phyloP scores from a whole-genome alignment of 2,329 filamentous ascomycete species.

The Ceratocystiopsis sp. region DNA sequence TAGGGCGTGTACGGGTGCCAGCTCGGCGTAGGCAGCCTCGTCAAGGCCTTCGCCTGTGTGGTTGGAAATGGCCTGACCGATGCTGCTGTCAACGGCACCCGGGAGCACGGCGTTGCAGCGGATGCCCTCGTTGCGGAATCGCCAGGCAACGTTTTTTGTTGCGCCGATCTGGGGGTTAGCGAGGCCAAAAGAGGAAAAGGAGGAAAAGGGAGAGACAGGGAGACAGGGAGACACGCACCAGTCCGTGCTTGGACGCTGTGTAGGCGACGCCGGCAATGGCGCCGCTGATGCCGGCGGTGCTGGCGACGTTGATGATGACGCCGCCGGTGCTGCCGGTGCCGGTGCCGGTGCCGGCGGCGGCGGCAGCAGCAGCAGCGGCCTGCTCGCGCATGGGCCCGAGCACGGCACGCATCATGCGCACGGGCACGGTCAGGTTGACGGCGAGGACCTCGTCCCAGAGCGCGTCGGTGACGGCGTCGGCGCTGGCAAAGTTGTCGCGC shows the following conservation, averaged over 20 bases:
- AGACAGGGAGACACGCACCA: constrained; percentile 14
- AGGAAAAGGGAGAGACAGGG: not conserved
- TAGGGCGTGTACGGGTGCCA: constrained; percentile 16
- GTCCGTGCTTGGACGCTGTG: constrained; percentile 18
- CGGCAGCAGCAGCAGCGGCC: constrained; percentile 8
- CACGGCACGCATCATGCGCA: constrained; percentile 31
- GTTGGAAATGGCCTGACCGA: constrained; percentile 13
- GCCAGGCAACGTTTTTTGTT: constrained; percentile 29
- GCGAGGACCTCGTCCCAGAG: constrained; percentile 10
- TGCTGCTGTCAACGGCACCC: constrained; percentile 15
- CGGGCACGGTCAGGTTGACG: constrained; percentile 34
- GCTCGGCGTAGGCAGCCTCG: constrained; percentile 10
- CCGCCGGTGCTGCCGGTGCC: constrained; percentile 12
- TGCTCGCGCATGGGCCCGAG: constrained; percentile 25
- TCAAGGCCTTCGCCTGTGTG: constrained; percentile 11
- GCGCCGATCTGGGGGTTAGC: constrained; percentile 19
- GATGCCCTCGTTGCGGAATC: constrained; percentile 25
- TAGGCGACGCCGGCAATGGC: constrained; percentile 19
- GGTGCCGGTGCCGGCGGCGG: too few species aligned
- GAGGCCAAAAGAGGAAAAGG: not conserved
- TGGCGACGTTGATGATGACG: constrained; percentile 31
- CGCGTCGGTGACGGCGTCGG: constrained; percentile 19
- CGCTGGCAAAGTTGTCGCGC: constrained; percentile 28
- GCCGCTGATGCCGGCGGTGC: constrained; percentile 25
- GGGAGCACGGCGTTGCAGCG: constrained; percentile 28